Base-by-base conservation (phyloP, 1,139 yeast species). In the Kluyveromyces marxianus region DNA sequence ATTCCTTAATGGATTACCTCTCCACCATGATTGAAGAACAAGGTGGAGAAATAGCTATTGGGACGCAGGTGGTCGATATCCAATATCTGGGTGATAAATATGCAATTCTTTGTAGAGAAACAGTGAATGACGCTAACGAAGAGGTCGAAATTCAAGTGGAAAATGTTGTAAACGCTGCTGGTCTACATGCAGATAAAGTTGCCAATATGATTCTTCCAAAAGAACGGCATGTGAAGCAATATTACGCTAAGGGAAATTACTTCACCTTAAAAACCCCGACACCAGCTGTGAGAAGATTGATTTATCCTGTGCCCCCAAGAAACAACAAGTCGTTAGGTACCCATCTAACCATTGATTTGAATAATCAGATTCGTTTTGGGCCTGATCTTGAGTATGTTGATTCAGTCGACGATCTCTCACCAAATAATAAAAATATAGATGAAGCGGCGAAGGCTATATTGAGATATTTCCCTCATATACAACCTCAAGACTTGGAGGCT, bases 381-480 rank as follows among this genome's bases (percentile, higher is more conserved):
- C 97, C 97, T 0, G 96, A 89, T 62, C 67, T 87, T 45, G 95
- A 88, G 62, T 88, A 95, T 89, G 76, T 85, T 3, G 74, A 76
- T 8, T 52, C 63, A 2, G 74, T 77, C 2, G 64, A 69, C 7
- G 78, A 79, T 57, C 76, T 77, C 49, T 57, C 68, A 3, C 83
- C 80, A 2, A 72, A 69, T 52, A 62, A 61, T 1, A 46, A 60
- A 2, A 83, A 81, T 50, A 60, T 82, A 27, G 69, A 69, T 2
- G 69, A 67, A 0, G 95, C 94, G 0, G 71, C 68, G 48, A 65
- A 69, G 34, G 87, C 84, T 1, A 82, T 88, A 25, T 56, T 65
- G 14, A 69, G 72, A 41, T 89, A 87, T 63, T 74, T 83, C 48
- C 90, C 92, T 0, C 69, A 67, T 8, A 67, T 87, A 10, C 70